Evolutionary conservation across 2,329 filamentous ascomycete genomes (phyloP).

Genomic region (Truncatella angustata): DNA sequence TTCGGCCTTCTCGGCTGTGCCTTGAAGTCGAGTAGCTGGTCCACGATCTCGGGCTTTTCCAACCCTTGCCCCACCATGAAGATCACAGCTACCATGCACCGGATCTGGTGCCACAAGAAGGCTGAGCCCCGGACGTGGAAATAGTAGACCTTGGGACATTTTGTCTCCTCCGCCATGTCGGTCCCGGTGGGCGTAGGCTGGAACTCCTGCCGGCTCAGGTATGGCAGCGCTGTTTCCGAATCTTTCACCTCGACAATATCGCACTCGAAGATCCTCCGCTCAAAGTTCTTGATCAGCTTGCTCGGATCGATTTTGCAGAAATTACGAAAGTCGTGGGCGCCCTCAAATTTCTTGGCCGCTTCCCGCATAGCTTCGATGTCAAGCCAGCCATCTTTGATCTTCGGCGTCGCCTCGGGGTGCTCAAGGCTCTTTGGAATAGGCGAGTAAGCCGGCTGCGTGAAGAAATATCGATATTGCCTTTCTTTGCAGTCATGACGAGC

Average conservation of each 20-base stretch:
- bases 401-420: conserved; percentile 31
- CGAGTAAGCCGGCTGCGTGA: conserved; percentile 86
- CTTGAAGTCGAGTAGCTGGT: conserved; percentile 69
- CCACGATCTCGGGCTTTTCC: conserved; percentile 71
- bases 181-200: conserved; percentile 25
- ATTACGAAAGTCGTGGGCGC: conserved; percentile 91
- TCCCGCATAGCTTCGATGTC: conserved; percentile 83
- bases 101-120: conserved; percentile 97
- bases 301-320: conserved; percentile 90
- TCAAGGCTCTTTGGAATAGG: conserved; percentile 60
- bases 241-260: conserved; percentile 70
- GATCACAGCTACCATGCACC: conserved; percentile 88
- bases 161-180: conserved; percentile 14
- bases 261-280: conserved; percentile 74
- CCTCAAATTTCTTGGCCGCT: conserved; percentile 77
- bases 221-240: conserved; percentile 52
- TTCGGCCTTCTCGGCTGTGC: conserved; percentile 73
- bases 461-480: conserved; percentile 93
- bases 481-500: conserved; percentile 92
- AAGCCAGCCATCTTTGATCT: conserved; percentile 69
- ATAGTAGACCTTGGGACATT: conserved; percentile 66
- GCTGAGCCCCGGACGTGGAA: conserved; percentile 88
- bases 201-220: conserved; percentile 48
- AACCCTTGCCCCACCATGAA: conserved; percentile 89
- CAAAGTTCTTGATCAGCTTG: conserved; percentile 86